Evolutionary conservation across 2,329 filamentous ascomycete genomes (phyloP), one percentile per base, ranked within the genome.

Genomic region (Grosmannia penicillata): DNA sequence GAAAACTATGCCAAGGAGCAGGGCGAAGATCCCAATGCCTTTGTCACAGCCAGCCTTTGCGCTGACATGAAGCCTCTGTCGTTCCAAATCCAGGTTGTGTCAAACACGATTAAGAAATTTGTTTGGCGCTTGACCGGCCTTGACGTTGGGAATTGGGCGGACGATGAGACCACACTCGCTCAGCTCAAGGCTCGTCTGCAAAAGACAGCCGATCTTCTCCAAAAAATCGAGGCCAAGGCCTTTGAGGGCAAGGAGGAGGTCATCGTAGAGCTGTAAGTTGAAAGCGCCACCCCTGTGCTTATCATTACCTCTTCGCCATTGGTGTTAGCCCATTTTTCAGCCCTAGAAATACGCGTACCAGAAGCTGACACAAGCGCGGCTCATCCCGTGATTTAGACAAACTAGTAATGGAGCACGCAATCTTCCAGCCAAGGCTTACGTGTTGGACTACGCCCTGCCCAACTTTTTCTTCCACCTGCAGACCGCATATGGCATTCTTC

Each of bases 401-500:
- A 36, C 47, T 28, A 39, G 33, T 11, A 5, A 6, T 11, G 43
- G 36, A 6, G 33, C 42, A 10, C 14, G 43, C 24, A 46, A 44
- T 31, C 33, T 49, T 17, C 40, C 45, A 13, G 46, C 40, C 28
- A 44, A 48, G 34, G 52, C 55, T 0, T 75, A 70, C 41, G 47
- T 70, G 6, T 45, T 59, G 15, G 50, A 51, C 3, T 67, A 62
- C 49, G 60, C 55, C 4, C 41, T 75, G 28, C 72, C 73, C 11
- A 77, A 78, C 50, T 63, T 76, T 48, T 74, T 62, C 53, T 79
- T 79, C 51, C 75, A 79, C 47, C 43, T 69, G 5, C 62, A 56
- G 19, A 72, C 63, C 6, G 65, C 67, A 7, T 78, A 79, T 52
- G 58, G 52, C 3, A 67, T 80, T 35, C 48, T 78, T 47, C 57